phyloP scores from a whole-genome alignment of 1,139 yeast species.

The Arxiozyma telluris region DNA sequence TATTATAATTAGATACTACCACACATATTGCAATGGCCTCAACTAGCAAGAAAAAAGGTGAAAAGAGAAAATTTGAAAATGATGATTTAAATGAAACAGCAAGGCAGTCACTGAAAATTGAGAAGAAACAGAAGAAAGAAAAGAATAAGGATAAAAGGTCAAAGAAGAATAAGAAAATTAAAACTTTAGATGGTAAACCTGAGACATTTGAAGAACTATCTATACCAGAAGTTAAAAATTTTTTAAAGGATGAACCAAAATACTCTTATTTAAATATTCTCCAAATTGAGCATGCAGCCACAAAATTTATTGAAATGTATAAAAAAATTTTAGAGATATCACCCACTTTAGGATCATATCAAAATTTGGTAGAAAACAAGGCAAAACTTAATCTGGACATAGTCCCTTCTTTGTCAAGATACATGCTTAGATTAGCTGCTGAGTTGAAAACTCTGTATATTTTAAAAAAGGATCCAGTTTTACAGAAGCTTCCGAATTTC shows the following conservation, averaged over 20 bases:
- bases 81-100: neutral
- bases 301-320: slow-evolving; percentile 44
- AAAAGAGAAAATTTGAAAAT: neutral
- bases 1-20: neutral
- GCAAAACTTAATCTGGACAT: slow-evolving; percentile 29
- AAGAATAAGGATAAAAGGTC: neutral
- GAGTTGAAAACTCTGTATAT: slow-evolving; percentile 47
- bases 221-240: neutral
- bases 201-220: neutral
- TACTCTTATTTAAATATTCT: slow-evolving; percentile 33
- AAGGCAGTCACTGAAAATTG: neutral
- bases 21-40: neutral
- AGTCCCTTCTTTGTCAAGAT: slow-evolving; percentile 43
- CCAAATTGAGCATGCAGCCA: slow-evolving; percentile 42
- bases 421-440: slow-evolving; percentile 51
- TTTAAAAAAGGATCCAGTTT: slow-evolving; percentile 38
- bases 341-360: slow-evolving; percentile 41
- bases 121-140: neutral
- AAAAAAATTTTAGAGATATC: slow-evolving; percentile 45
- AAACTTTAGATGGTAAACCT: neutral
- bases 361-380: slow-evolving; percentile 35
- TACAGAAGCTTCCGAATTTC: slow-evolving; percentile 38
- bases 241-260: slow-evolving; percentile 1
- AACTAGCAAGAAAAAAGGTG: neutral
- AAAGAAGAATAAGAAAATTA: neutral